A percentile compares a stretch with the other conserved stretches of the same genome.
Evolutionary conservation across 257 asterid species (phyloP).

Genomic region (Solanum peruvianum): DNA sequence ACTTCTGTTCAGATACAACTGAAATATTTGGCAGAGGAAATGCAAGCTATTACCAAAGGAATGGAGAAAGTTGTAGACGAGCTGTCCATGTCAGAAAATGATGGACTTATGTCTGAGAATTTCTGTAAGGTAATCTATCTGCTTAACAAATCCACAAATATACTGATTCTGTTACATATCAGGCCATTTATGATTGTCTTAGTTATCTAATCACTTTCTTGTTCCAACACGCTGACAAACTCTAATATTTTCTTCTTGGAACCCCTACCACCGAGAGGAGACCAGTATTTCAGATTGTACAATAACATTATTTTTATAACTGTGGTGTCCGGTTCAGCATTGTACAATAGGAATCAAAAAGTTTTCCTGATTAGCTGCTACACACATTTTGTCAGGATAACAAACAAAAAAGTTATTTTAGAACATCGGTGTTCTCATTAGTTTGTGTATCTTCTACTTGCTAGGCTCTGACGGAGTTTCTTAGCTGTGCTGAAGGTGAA

Average conservation of each 20-base stretch:
- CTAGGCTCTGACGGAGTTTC: slow-evolving; percentile 60
- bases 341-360: too few species aligned
- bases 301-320: too few species aligned
- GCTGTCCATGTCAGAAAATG: slow-evolving; percentile 57
- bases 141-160: not conserved
- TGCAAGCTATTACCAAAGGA: slow-evolving; percentile 75
- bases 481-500: slow-evolving; percentile 50
- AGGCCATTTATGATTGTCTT: not conserved
- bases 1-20: slow-evolving; percentile 50
- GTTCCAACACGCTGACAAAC: not conserved
- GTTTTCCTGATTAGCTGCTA: too few species aligned
- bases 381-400: too few species aligned
- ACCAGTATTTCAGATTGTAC: too few species aligned
- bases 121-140: slow-evolving; percentile 45
- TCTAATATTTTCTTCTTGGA: not conserved
- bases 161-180: not conserved
- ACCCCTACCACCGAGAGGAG: not conserved
- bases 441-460: not conserved
- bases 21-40: slow-evolving; percentile 83
- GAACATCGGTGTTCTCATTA: not conserved
- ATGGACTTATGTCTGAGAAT: slow-evolving; percentile 50
- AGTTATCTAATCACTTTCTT: not conserved
- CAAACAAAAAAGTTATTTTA: too few species aligned
- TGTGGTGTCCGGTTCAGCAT: too few species aligned
- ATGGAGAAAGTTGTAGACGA: slow-evolving; percentile 62